phyloP scores from a whole-genome alignment of 176 grass and related monocot species.

The Alopecurus myosuroides region DNA sequence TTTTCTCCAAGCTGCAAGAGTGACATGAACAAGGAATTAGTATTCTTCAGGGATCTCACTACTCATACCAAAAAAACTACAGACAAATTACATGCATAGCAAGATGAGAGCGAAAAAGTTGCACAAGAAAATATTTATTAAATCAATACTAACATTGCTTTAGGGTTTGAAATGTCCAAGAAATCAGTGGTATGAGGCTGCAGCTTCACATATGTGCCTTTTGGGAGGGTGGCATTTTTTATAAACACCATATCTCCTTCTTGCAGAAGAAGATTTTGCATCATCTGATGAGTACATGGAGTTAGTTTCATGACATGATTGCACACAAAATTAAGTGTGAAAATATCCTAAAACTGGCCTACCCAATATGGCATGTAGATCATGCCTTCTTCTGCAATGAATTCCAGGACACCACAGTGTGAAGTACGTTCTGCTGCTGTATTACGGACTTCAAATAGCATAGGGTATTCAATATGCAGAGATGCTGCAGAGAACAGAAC shows the following conservation, averaged over 20 bases:
- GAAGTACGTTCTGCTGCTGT: constrained; percentile 69
- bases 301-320: constrained; percentile 28
- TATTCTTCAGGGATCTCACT: constrained; percentile 3
- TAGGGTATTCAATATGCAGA: constrained; percentile 96
- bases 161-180: constrained; percentile 93
- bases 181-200: constrained; percentile 98
- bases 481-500: constrained; percentile 55
- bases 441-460: constrained; percentile 94
- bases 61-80: background rate
- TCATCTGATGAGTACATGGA: constrained; percentile 62
- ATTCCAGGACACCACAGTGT: constrained; percentile 94
- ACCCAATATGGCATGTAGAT: constrained; percentile 99
- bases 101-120: background rate
- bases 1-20: constrained; percentile 86
- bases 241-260: constrained; percentile 90
- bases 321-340: background rate
- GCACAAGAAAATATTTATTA: constrained; percentile 14
- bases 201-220: constrained; percentile 98
- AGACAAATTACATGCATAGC: background rate
- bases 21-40: constrained; percentile 12
- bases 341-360: constrained; percentile 10
- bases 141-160: constrained; percentile 83
- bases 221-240: constrained; percentile 94
- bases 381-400: constrained; percentile 98
- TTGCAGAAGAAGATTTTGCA: constrained; percentile 99